These are phyloP conservation scores for Debaryomyces sp. DNA, from an alignment of 1,139 yeast genomes.

Conservation along the genomic window DNA sequence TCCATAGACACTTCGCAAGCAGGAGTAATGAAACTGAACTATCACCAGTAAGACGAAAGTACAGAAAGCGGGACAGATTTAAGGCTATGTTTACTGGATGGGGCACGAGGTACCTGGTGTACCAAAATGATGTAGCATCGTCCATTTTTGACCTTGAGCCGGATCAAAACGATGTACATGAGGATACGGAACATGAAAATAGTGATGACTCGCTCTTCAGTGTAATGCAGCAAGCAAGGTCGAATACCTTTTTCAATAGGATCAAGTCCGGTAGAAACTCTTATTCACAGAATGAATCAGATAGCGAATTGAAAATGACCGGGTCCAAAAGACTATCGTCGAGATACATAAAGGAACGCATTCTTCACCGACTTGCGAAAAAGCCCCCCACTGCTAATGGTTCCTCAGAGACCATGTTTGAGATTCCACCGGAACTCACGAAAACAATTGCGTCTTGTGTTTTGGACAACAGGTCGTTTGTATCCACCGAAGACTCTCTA, in stretches of 20 bases:
- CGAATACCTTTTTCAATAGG: not conserved
- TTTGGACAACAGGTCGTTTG: conserved; percentile 8
- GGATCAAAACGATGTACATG: not conserved
- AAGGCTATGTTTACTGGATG: not conserved
- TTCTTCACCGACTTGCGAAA: conserved; percentile 8
- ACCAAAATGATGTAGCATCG: not conserved
- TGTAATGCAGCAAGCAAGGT: not conserved
- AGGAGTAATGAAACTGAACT: not conserved
- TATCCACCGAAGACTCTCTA: conserved; percentile 7
- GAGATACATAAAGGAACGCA: conserved; percentile 8
- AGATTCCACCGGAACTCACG: conserved; percentile 8
- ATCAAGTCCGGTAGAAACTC: not conserved
- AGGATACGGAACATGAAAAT: not conserved
- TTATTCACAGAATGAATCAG: not conserved
- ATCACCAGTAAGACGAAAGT: not conserved
- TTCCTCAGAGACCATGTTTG: not conserved
- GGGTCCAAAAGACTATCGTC: not conserved
- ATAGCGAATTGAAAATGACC: not conserved
- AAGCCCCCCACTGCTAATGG: conserved; percentile 5
- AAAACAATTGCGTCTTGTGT: conserved; percentile 11
- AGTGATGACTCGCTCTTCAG: not conserved
- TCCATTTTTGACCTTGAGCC: not conserved
- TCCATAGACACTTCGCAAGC: not conserved
- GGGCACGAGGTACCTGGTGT: not conserved
- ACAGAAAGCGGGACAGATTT: conserved; percentile 5